phyloP scores from a whole-genome alignment of 495 filamentous ascomycete species.

The Opeltia flavorubescens region DNA sequence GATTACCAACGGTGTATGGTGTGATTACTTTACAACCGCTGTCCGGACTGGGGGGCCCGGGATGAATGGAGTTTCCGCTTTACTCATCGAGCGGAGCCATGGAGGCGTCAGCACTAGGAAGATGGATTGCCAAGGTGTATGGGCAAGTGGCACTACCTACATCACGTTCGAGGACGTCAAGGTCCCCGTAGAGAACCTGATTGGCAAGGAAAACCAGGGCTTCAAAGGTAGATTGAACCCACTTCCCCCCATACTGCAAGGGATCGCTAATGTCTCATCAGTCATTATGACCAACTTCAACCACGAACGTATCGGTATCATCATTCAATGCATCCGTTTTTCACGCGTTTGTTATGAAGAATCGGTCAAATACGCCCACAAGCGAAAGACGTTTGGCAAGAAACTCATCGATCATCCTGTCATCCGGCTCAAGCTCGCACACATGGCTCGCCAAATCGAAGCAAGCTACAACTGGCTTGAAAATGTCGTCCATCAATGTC shows the following conservation, averaged over 20 bases:
- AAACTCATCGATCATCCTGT: slow-evolving; percentile 91
- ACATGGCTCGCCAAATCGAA: slow-evolving; percentile 97
- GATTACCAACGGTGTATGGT: slow-evolving; percentile 97
- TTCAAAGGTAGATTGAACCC: slow-evolving; percentile 52
- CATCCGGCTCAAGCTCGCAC: slow-evolving; percentile 91
- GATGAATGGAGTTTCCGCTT: slow-evolving; percentile 81
- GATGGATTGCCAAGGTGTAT: slow-evolving; percentile 98
- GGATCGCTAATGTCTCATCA: slow-evolving; percentile 13
- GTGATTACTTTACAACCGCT: slow-evolving; percentile 93
- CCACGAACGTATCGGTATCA: slow-evolving; percentile 95
- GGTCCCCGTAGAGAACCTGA: slow-evolving; percentile 92
- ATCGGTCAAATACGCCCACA: slow-evolving; percentile 88
- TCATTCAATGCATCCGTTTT: slow-evolving; percentile 94
- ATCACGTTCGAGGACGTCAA: slow-evolving; percentile 98
- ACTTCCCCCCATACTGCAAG: neutral
- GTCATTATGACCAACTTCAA: slow-evolving; percentile 99
- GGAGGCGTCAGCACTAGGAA: slow-evolving; percentile 80
- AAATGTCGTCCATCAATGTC: slow-evolving; percentile 83
- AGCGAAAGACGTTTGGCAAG: slow-evolving; percentile 91
- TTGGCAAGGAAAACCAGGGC: slow-evolving; percentile 97
- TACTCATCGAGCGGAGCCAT: slow-evolving; percentile 70
- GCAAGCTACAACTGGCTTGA: slow-evolving; percentile 96
- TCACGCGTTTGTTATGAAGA: slow-evolving; percentile 95
- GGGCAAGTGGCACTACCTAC: slow-evolving; percentile 88
- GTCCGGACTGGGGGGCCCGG: slow-evolving; percentile 76